Evolutionary conservation across 2,329 filamentous ascomycete genomes (phyloP).

Genomic region (Aspergillus pseudonomiae): DNA sequence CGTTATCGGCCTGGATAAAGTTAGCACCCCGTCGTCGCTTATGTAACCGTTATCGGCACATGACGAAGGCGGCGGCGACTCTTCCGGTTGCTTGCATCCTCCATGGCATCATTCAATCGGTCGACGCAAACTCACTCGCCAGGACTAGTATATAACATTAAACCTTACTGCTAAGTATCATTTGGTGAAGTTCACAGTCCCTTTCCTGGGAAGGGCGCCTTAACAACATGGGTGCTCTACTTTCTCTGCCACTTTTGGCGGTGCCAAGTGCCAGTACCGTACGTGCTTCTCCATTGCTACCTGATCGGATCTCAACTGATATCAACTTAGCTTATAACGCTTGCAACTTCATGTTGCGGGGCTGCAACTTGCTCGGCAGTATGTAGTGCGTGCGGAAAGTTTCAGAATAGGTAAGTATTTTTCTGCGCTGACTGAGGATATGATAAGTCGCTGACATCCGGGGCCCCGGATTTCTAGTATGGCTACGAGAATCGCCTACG

Average conservation of each 20-base stretch:
- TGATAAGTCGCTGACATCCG: conserved; percentile 26
- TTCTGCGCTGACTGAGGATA: conserved; percentile 1
- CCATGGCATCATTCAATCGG: not conserved
- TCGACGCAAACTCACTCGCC: not conserved
- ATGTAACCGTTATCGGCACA: conserved; percentile 13
- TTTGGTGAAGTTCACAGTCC: not conserved
- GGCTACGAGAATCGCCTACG: conserved; percentile 94
- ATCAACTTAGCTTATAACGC: conserved; percentile 65
- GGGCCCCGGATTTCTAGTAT: conserved; percentile 60
- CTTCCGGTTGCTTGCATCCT: conserved; percentile 13
- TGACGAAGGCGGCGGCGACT: conserved; percentile 22
- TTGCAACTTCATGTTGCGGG: conserved; percentile 89
- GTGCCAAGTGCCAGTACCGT: conserved; percentile 85
- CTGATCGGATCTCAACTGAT: conserved; percentile 1
- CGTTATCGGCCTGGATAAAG: conserved; percentile 1
- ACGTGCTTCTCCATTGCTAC: conserved; percentile 44
- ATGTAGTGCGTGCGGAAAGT: conserved; percentile 94
- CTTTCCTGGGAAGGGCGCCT: not conserved
- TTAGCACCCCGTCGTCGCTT: not conserved
- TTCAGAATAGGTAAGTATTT: conserved; percentile 77
- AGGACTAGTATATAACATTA: not conserved
- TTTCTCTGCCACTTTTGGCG: conserved; percentile 87
- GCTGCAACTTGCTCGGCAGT: conserved; percentile 95
- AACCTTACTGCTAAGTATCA: not conserved
- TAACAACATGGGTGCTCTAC: conserved; percentile 77